Percentiles rank a stretch among this genome's conserved stretches.
These are phyloP conservation scores for Tephrocybe sp. DNA, from an alignment of 768 basidiomycete genomes.

Conservation along the genomic window DNA sequence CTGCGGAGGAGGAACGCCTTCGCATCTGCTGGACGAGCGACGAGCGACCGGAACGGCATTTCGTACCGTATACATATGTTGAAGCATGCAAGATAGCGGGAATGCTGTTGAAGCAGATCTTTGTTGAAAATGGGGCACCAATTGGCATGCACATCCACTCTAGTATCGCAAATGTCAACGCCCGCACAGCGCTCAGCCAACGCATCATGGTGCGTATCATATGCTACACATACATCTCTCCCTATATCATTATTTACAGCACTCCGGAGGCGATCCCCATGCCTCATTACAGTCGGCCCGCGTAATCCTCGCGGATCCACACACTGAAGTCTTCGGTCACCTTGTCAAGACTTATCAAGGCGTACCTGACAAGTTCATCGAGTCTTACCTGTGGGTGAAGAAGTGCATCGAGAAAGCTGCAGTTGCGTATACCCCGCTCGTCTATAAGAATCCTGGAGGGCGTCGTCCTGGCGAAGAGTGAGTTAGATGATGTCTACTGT, in stretches of 20 bases:
- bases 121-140: slow-evolving; percentile 61
- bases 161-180: slow-evolving; percentile 79
- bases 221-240: too few relatives aligned
- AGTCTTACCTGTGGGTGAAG: slow-evolving; percentile 83
- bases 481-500: slow-evolving; percentile 22
- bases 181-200: slow-evolving; percentile 60
- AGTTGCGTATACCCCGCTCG: slow-evolving; percentile 68
- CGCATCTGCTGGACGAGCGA: slow-evolving; percentile 68
- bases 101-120: slow-evolving; percentile 74
- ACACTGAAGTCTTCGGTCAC: slow-evolving; percentile 73
- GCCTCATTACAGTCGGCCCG: slow-evolving; percentile 70
- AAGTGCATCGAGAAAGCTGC: slow-evolving; percentile 73
- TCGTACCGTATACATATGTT: slow-evolving; percentile 81
- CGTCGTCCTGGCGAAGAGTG: slow-evolving; percentile 82
- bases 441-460: slow-evolving; percentile 85
- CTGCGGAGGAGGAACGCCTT: slow-evolving; percentile 73
- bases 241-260: too few relatives aligned
- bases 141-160: slow-evolving; percentile 80
- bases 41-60: slow-evolving; percentile 73
- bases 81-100: slow-evolving; percentile 84
- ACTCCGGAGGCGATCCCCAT: slow-evolving; percentile 78
- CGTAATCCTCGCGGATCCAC: slow-evolving; percentile 79
- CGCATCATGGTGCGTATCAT: slow-evolving; percentile 72
- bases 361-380: slow-evolving; percentile 71
- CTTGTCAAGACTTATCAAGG: slow-evolving; percentile 74